Conservation (phyloP, 2,329 filamentous ascomycete species). For the Penicillium sp. region DNA sequence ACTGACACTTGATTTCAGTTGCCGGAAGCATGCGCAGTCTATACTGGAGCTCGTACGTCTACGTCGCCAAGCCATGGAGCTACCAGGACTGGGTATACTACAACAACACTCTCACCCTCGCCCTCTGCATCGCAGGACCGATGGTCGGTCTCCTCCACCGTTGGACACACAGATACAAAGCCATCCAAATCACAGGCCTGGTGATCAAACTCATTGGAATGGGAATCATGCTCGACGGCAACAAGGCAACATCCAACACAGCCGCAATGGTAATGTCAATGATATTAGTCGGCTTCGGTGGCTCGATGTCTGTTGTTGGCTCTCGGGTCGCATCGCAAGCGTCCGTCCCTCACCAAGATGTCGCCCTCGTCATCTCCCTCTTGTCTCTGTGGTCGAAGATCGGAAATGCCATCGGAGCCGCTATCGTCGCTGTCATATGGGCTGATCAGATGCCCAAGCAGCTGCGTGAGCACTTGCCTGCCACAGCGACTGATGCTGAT, state of each 20-base stretch:
- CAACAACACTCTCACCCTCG: not conserved
- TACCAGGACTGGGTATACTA: constrained; percentile 4
- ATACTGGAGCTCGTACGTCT: constrained; percentile 4
- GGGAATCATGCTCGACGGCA: not conserved
- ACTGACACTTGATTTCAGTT: not conserved
- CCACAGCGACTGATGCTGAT: not conserved
- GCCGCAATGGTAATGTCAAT: not conserved
- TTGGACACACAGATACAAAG: not conserved
- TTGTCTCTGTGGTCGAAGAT: not conserved
- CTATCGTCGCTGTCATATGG: not conserved
- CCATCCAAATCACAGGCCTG: not conserved
- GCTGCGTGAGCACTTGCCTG: not conserved
- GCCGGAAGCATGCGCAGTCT: not conserved
- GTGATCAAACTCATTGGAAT: not conserved
- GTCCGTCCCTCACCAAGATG: not conserved
- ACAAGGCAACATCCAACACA: not conserved
- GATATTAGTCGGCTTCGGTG: constrained; percentile 3
- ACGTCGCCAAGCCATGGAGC: constrained; percentile 2
- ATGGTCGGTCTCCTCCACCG: not conserved
- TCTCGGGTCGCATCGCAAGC: not conserved
- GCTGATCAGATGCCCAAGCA: not conserved
- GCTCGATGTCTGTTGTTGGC: constrained; percentile 3
- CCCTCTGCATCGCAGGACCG: not conserved
- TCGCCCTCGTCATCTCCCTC: not conserved
- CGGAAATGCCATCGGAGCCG: not conserved